These are phyloP conservation scores for Fraxinus nigra DNA, from an alignment of 305 asterid genomes.

Conservation along the genomic window DNA sequence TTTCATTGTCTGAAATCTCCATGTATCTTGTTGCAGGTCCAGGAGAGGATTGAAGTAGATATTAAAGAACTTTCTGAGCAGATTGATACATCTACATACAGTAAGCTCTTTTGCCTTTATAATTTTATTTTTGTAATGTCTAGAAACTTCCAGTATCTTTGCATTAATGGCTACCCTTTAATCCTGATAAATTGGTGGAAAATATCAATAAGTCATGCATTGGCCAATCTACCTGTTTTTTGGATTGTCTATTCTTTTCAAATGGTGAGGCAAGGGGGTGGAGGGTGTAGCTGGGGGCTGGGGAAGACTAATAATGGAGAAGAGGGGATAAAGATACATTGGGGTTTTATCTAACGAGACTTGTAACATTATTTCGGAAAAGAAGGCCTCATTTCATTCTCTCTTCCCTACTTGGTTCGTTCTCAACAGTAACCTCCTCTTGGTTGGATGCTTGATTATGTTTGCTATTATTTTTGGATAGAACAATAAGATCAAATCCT, in stretches of 20 bases:
- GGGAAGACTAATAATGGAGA: too few relatives aligned
- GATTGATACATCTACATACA: constrained; percentile 87
- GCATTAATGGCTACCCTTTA: background rate
- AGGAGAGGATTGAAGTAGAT: constrained; percentile 92
- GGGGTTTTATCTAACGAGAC: too few relatives aligned
- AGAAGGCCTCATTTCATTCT: background rate
- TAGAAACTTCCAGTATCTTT: background rate
- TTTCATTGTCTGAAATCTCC: background rate
- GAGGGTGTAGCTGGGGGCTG: background rate
- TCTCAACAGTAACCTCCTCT: background rate
- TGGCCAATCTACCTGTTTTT: background rate
- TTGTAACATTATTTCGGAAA: background rate
- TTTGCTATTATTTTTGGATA: background rate
- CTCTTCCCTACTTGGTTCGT: background rate
- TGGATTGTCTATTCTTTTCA: background rate
- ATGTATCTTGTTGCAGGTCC: constrained; percentile 52
- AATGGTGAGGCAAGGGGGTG: background rate
- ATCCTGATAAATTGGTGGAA: background rate
- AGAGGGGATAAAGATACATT: too few relatives aligned
- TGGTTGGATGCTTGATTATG: background rate
- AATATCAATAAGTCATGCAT: background rate
- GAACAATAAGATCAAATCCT: background rate
- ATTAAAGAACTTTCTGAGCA: constrained; percentile 94
- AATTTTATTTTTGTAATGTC: background rate
- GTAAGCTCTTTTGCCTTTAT: constrained; percentile 39